These are phyloP conservation scores for Rosellinia necatrix DNA, from an alignment of 2,329 filamentous ascomycete species.

Conservation along the genomic window DNA sequence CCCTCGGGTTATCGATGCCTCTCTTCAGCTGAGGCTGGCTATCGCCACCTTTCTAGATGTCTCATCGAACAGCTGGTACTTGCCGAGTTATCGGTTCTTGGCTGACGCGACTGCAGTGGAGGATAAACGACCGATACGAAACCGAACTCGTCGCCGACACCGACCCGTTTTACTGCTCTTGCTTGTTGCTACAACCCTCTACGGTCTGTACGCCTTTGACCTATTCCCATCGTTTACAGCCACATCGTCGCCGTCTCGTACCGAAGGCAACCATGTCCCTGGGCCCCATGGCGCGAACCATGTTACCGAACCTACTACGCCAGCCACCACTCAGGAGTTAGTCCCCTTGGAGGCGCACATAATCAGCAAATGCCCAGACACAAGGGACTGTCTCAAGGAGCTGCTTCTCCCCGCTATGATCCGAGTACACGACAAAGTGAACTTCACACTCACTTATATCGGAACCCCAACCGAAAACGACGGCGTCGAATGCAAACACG, in stretches of 20 bases:
- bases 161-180: constrained; percentile 33
- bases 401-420: constrained; percentile 88
- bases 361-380: constrained; percentile 97
- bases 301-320: constrained; percentile 19
- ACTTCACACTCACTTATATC: constrained; percentile 91
- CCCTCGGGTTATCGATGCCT: not conserved
- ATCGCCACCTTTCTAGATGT: not conserved
- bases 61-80: not conserved
- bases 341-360: constrained; percentile 93
- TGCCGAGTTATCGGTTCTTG: too few species aligned
- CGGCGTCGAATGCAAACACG: constrained; percentile 87
- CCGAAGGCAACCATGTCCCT: not conserved
- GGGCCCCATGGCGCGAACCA: constrained; percentile 16
- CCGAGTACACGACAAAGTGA: constrained; percentile 77
- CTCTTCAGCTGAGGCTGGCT: not conserved
- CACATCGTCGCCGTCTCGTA: constrained; percentile 9
- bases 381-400: constrained; percentile 78
- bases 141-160: constrained; percentile 34
- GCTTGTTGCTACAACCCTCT: constrained; percentile 31
- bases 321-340: constrained; percentile 36
- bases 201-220: constrained; percentile 30
- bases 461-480: constrained; percentile 79
- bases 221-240: constrained; percentile 27
- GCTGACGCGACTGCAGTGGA: constrained; percentile 29
- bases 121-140: constrained; percentile 35